A percentile compares a stretch with the other conserved stretches of the same genome.
Conservation (phyloP, 1,139 yeast genomes). For the Pichia cactophila region DNA sequence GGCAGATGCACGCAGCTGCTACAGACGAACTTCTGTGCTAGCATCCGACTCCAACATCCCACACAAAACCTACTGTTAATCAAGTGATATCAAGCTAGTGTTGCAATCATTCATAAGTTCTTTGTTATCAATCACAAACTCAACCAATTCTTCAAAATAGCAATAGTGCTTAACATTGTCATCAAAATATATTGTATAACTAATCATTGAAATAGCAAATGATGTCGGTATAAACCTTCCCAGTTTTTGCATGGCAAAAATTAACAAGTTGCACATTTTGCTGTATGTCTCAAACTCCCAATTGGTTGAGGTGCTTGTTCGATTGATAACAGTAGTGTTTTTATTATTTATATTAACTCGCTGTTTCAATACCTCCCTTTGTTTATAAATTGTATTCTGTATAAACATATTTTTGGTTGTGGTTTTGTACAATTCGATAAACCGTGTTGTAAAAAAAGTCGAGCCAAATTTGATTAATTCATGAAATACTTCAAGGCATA, state of each 20-base stretch:
- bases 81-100: too few relatives aligned
- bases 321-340: slow-evolving; percentile 8
- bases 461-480: slow-evolving; percentile 36
- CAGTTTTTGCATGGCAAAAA: slow-evolving; percentile 22
- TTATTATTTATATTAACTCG: neutral
- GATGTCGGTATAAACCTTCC: slow-evolving; percentile 29
- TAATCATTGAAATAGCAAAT: slow-evolving; percentile 17
- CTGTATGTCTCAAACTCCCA: slow-evolving; percentile 25
- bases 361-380: neutral
- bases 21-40: too few relatives aligned
- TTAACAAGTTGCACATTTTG: slow-evolving; percentile 23
- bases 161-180: slow-evolving; percentile 20
- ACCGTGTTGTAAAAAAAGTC: slow-evolving; percentile 45
- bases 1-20: neutral
- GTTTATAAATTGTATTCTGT: slow-evolving; percentile 9
- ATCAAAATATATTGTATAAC: slow-evolving; percentile 16
- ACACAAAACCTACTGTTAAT: too few relatives aligned
- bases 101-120: neutral
- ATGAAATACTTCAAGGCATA: slow-evolving; percentile 32
- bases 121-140: slow-evolving; percentile 3
- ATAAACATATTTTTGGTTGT: slow-evolving; percentile 23
- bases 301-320: slow-evolving; percentile 28
- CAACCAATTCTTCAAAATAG: slow-evolving; percentile 21
- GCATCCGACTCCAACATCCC: too few relatives aligned
- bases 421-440: slow-evolving; percentile 32